phyloP scores from a whole-genome alignment of 1,284 basidiomycete species.

The Ustilago loliicola region DNA sequence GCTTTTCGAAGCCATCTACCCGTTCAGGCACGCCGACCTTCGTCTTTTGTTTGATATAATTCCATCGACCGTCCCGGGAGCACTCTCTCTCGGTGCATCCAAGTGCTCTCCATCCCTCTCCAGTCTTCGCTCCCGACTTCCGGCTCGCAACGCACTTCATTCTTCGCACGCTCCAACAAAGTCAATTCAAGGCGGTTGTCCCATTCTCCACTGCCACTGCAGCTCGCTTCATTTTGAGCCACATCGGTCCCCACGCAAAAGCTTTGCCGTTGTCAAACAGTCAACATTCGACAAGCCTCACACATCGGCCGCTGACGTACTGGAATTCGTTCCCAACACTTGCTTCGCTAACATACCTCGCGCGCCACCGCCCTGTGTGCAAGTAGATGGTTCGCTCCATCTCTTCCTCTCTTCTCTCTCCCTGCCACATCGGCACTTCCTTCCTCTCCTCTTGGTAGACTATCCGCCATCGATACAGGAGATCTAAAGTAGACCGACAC shows the following conservation, averaged over 20 bases:
- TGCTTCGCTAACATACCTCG: background rate
- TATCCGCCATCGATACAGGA: background rate
- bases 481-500: background rate
- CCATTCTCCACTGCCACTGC: constrained; percentile 17
- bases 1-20: constrained; percentile 2
- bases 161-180: constrained; percentile 36
- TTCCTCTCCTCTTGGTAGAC: constrained; percentile 1
- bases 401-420: constrained; percentile 2
- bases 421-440: constrained; percentile 12
- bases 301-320: background rate
- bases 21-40: constrained; percentile 11
- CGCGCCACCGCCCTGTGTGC: constrained; percentile 16
- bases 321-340: background rate
- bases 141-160: constrained; percentile 13
- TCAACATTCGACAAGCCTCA: background rate
- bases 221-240: constrained; percentile 33
- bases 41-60: background rate
- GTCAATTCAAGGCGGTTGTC: constrained; percentile 36
- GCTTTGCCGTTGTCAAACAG: constrained; percentile 12
- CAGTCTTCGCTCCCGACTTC: background rate
- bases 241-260: constrained; percentile 25
- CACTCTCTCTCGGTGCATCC: background rate
- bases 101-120: background rate
- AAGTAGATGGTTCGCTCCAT: constrained; percentile 26
- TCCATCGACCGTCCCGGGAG: background rate